phyloP scores from a whole-genome alignment of 441 rosid genomes.

The Erodium chrysanthum region DNA sequence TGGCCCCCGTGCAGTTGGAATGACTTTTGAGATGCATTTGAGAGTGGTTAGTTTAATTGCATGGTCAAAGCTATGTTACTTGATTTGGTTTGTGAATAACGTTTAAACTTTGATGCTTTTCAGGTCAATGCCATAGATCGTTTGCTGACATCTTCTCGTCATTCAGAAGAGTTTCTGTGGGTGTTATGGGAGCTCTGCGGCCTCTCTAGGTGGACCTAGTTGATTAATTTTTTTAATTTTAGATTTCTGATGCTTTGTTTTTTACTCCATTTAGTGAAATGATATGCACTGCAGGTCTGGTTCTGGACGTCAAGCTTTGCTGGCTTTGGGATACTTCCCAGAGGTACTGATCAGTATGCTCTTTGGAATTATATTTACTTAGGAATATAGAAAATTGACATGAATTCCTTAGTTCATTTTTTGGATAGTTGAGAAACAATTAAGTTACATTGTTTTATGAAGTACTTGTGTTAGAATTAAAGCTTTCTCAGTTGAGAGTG shows the following conservation, averaged over 20 bases:
- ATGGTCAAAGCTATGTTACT: conserved; percentile 17
- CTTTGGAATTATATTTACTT: conserved; percentile 1
- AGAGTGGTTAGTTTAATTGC: conserved; percentile 67
- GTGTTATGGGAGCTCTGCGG: conserved; percentile 95
- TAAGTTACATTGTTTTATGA: too few relatives aligned
- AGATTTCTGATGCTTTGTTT: conserved; percentile 18
- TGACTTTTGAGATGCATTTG: conserved; percentile 79
- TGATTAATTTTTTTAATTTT: conserved; percentile 16
- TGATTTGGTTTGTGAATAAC: conserved; percentile 5
- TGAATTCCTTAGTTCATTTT: conserved; percentile 9
- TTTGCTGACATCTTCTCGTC: conserved; percentile 58
- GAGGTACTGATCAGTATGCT: conserved; percentile 45
- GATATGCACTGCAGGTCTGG: conserved; percentile 70
- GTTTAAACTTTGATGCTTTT: conserved; percentile 15
- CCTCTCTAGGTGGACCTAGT: conserved; percentile 56
- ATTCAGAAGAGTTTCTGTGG: conserved; percentile 94
- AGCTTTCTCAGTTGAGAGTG: too few relatives aligned
- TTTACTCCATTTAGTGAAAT: conserved; percentile 23
- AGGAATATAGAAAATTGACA: not conserved
- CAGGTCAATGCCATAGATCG: conserved; percentile 84
- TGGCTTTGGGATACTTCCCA: conserved; percentile 67
- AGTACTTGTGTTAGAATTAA: too few relatives aligned
- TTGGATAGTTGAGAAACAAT: not conserved
- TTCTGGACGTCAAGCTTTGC: conserved; percentile 88
- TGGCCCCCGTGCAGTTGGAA: conserved; percentile 67